phyloP scores from a whole-genome alignment of 805 yeast species.

The Saccharomyces jurei region DNA sequence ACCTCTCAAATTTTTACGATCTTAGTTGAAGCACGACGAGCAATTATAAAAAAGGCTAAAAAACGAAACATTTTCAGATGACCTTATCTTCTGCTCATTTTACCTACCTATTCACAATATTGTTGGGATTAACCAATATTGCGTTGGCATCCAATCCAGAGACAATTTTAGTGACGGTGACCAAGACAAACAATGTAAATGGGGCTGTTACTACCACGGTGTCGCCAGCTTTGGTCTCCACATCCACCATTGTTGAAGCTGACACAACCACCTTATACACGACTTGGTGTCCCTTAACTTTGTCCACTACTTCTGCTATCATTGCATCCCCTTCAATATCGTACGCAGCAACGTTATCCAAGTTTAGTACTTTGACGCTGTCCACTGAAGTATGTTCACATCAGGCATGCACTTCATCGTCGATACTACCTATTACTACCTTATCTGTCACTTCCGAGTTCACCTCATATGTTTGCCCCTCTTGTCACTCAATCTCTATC shows the following conservation, averaged over 20 bases:
- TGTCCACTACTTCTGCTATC: conserved; percentile 7
- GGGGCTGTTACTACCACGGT: conserved; percentile 6
- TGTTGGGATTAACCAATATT: background rate
- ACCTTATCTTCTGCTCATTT: background rate
- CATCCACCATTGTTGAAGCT: conserved; percentile 27
- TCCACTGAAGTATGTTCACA: conserved; percentile 14
- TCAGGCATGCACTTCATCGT: conserved; percentile 4
- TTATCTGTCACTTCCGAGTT: background rate
- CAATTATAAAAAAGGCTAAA: background rate
- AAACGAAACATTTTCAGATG: background rate
- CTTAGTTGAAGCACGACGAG: background rate
- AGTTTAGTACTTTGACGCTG: conserved; percentile 7
- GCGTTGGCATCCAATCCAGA: background rate
- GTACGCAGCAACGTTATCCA: background rate
- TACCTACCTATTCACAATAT: background rate
- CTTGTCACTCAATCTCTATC: conserved; percentile 2
- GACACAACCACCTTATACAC: conserved; percentile 18
- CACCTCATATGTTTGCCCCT: conserved; percentile 2
- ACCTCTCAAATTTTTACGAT: background rate
- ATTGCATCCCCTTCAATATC: conserved; percentile 10
- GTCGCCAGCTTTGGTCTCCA: conserved; percentile 25
- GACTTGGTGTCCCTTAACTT: conserved; percentile 28
- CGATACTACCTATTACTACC: background rate
- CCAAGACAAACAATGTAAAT: background rate
- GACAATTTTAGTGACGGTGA: conserved; percentile 3